Evolutionary conservation across 2,329 filamentous ascomycete species (phyloP), one percentile per base, ranked within the genome.

Genomic region (Furcasterigmium furcatum): DNA sequence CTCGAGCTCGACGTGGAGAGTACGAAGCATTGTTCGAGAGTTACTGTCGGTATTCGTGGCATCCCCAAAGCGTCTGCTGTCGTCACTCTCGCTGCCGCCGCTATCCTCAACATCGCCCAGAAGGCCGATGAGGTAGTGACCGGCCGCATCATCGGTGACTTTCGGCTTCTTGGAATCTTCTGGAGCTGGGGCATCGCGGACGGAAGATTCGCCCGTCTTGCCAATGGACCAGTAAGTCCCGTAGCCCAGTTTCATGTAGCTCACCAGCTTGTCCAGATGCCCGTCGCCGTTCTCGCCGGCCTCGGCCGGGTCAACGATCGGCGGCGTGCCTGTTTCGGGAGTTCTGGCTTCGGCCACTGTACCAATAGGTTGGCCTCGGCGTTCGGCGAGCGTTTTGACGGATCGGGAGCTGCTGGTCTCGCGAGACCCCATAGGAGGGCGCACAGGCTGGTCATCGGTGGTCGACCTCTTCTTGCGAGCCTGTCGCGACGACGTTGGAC

Each of bases 41-140:
- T 80, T 76, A 44, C 69, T 52, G 30, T 69, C 65, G 18, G 52
- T 46, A 3, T 60, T 46, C 52, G 49, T 52, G 4, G 50, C 52
- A 12, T 66, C 62, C 4, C 68, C 65, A 3, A 58, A 58, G 9
- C 58, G 58, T 4, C 41, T 50, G 47, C 57, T 58, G 2, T 62
- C 55, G 3, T 67, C 66, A 1, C 55, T 47, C 14, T 64, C 65
- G 14, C 58, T 58, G 24, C 38, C 40, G 49, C 59, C 27, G 49
- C 59, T 35, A 6, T 79, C 73, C 12, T 82, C 77, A 25, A 87
- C 73, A 29, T 84, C 74, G 7, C 85, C 85, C 52, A 79, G 76
- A 6, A 90, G 72, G 1, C 87, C 87, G 46, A 91, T 78, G 19
- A 91, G 67, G 55, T 82, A 91, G 41, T 71, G 69, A 0, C 74